Evolutionary conservation across 345 rosid genomes (phyloP).

Genomic region (Psidium guajava): DNA sequence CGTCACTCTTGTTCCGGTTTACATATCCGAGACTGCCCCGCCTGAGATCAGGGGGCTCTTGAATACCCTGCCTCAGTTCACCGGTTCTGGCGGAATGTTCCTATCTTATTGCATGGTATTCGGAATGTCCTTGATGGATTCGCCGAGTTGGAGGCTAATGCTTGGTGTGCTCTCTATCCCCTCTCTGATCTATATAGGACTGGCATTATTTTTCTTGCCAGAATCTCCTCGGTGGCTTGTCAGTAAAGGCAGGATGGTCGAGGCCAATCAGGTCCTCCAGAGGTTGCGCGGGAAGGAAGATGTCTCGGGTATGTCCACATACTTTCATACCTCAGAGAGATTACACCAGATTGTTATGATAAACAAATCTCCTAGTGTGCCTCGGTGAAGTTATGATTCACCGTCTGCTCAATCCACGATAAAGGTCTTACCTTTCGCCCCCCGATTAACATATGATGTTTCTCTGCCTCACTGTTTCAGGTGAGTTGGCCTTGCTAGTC

Average conservation of each 20-base stretch:
- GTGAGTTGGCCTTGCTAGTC: conserved; percentile 33
- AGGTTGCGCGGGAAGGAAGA: conserved; percentile 28
- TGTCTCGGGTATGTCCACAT: conserved; percentile 17
- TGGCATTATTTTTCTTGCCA: conserved; percentile 27
- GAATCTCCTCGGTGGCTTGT: conserved; percentile 43
- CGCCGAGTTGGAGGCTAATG: conserved; percentile 41
- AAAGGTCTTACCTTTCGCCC: neutral
- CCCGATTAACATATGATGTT: neutral
- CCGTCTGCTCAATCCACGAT: neutral
- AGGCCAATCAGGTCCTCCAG: conserved; percentile 24
- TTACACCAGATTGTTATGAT: neutral
- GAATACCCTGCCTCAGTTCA: conserved; percentile 36
- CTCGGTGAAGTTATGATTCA: neutral
- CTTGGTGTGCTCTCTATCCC: conserved; percentile 36
- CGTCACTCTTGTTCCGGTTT: conserved; percentile 31
- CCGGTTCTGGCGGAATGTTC: conserved; percentile 38
- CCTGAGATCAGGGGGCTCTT: conserved; percentile 31
- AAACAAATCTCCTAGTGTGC: neutral
- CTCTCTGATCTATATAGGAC: conserved; percentile 9
- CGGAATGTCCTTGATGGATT: conserved; percentile 21
- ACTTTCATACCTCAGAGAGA: neutral
- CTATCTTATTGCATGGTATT: conserved; percentile 28
- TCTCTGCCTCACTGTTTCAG: conserved; percentile 7
- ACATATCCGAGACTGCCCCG: conserved; percentile 39
- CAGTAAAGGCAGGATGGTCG: conserved; percentile 26